These are phyloP conservation scores for Candida pseudofarinosa DNA, from an alignment of 805 yeast genomes.

Conservation along the genomic window DNA sequence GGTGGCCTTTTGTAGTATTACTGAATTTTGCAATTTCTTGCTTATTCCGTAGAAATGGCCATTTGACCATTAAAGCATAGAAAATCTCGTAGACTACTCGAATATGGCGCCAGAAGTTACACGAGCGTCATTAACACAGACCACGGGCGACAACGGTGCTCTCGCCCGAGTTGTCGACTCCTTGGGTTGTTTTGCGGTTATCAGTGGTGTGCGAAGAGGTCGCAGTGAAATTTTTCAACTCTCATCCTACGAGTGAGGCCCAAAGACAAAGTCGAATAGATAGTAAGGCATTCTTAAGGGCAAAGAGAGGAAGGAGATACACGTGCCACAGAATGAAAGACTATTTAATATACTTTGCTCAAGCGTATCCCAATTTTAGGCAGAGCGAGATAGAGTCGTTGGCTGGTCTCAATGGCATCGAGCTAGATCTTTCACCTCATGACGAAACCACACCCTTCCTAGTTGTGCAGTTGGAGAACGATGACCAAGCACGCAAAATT, in stretches of 20 bases:
- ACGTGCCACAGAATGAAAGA: conserved; percentile 39
- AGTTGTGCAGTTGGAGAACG: conserved; percentile 60
- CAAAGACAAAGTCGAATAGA: not conserved
- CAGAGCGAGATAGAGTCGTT: conserved; percentile 79
- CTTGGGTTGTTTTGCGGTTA: not conserved
- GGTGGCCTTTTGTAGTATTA: no score
- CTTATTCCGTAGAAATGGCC: no score
- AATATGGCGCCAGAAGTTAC: no score
- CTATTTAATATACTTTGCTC: conserved; percentile 82
- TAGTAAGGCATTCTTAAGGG: not conserved
- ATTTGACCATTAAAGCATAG: no score
- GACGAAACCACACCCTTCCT: conserved; percentile 64
- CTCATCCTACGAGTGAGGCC: not conserved
- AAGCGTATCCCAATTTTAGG: conserved; percentile 74
- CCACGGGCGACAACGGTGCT: no score
- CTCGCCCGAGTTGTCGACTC: not conserved
- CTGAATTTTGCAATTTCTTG: no score
- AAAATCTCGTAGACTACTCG: no score
- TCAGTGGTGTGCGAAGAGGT: not conserved
- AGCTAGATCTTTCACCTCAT: conserved; percentile 58
- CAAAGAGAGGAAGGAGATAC: not conserved
- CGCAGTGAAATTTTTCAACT: conserved; percentile 1
- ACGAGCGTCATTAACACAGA: no score
- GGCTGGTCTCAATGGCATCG: conserved; percentile 58
- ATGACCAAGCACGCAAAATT: conserved; percentile 60